These are phyloP conservation scores for Aspergillus taichungensis DNA, from an alignment of 495 filamentous ascomycete genomes.

Conservation along the genomic window DNA sequence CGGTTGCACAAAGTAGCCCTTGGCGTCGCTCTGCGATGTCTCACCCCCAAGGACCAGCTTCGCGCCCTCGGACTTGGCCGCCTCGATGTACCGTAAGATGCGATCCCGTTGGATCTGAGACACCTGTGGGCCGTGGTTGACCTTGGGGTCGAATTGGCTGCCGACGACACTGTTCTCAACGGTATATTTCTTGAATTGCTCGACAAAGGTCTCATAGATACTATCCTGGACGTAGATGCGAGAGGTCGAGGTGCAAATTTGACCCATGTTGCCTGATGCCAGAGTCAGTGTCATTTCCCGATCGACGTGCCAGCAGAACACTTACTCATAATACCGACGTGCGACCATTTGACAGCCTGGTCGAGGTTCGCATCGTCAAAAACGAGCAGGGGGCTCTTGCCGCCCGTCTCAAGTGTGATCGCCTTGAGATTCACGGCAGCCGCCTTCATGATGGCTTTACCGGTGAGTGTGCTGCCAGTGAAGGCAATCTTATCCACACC, in stretches of 20 bases:
- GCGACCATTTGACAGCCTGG: slow-evolving; percentile 74
- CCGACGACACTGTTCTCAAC: slow-evolving; percentile 59
- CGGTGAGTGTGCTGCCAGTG: slow-evolving; percentile 73
- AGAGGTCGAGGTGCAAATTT: too few relatives aligned
- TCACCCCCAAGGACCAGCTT: slow-evolving; percentile 67
- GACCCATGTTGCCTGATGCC: too few relatives aligned
- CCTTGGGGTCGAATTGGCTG: slow-evolving; percentile 67
- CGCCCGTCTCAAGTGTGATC: slow-evolving; percentile 78
- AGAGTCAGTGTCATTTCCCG: too few relatives aligned
- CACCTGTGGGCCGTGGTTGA: slow-evolving; percentile 89
- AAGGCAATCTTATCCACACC: slow-evolving; percentile 81
- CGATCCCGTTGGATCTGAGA: slow-evolving; percentile 80
- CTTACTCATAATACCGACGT: slow-evolving; percentile 58
- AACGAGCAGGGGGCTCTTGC: slow-evolving; percentile 72
- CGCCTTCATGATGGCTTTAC: slow-evolving; percentile 77
- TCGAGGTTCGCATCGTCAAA: slow-evolving; percentile 80
- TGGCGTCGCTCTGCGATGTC: slow-evolving; percentile 53
- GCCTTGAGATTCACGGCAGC: slow-evolving; percentile 74
- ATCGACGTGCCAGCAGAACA: too few relatives aligned
- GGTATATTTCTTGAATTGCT: slow-evolving; percentile 67
- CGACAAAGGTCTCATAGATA: slow-evolving; percentile 57
- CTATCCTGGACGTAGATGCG: slow-evolving; percentile 19
- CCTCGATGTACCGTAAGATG: slow-evolving; percentile 82
- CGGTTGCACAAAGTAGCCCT: slow-evolving; percentile 82
- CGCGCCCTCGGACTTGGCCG: slow-evolving; percentile 69